A percentile compares a stretch with the other conserved stretches of the same genome.
These are phyloP conservation scores for Sporothrix pallida DNA, from an alignment of 2,329 filamentous ascomycete species.

Conservation along the genomic window DNA sequence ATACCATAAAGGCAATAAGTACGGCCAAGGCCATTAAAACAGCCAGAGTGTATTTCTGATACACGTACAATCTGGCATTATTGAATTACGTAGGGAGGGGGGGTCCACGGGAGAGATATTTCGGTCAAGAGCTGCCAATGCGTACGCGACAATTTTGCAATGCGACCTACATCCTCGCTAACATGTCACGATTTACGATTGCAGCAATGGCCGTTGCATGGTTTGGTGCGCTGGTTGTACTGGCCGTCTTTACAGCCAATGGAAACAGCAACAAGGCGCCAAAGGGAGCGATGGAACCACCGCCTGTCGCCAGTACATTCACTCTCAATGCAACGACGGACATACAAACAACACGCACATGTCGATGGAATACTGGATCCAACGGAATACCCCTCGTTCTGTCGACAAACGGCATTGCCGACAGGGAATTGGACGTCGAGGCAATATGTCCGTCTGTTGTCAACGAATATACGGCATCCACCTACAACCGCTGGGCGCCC, in stretches of 20 bases:
- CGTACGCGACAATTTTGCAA: not conserved
- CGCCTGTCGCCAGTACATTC: not conserved
- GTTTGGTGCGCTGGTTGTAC: not conserved
- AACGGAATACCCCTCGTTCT: not conserved
- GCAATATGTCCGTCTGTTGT: not conserved
- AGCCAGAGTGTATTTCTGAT: not conserved
- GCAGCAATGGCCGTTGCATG: conserved; percentile 17
- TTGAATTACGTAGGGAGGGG: not conserved
- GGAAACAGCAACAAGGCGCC: not conserved
- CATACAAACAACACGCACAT: not conserved
- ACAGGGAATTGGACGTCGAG: not conserved
- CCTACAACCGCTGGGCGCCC: not conserved
- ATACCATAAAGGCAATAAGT: not conserved
- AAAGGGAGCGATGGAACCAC: not conserved
- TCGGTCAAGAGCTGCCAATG: not conserved
- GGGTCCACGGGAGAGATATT: not conserved
- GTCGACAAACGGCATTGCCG: not conserved
- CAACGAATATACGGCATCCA: not conserved
- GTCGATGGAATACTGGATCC: not conserved
- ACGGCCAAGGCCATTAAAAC: conserved; percentile 2
- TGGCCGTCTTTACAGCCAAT: not conserved
- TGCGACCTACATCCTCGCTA: not conserved
- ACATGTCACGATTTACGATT: not conserved
- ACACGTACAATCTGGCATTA: conserved; percentile 17
- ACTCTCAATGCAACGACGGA: not conserved